A percentile compares a stretch with the other conserved stretches of the same genome.
Conservation (phyloP, 768 basidiomycete species). For the Lactarius vividus region DNA sequence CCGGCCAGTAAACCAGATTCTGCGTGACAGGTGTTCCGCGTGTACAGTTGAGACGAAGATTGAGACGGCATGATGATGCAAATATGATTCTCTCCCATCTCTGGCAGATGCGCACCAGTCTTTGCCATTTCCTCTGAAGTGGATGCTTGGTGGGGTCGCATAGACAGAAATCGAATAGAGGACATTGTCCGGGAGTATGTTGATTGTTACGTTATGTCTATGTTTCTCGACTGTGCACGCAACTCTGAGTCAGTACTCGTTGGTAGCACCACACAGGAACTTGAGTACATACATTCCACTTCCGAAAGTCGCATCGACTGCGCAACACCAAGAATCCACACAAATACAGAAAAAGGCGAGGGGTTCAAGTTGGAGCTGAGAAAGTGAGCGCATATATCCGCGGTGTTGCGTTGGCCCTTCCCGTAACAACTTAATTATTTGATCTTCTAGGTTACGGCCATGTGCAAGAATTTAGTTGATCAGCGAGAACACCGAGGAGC, state of each 20-base stretch:
- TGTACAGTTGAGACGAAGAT: background rate
- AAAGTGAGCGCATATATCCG: background rate
- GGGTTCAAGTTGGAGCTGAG: background rate
- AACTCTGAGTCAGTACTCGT: background rate
- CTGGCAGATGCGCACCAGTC: background rate
- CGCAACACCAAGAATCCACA: no score
- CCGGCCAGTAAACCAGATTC: background rate
- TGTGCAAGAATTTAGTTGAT: background rate
- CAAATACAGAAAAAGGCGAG: background rate
- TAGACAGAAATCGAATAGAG: background rate
- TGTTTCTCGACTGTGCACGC: background rate
- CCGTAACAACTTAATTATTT: background rate
- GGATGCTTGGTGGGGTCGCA: background rate
- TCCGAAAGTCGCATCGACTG: no score
- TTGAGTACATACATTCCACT: background rate
- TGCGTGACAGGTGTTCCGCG: background rate
- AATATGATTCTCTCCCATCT: background rate
- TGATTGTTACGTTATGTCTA: background rate
- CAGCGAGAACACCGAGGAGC: background rate
- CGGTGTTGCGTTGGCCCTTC: background rate
- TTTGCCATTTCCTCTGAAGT: background rate
- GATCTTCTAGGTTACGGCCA: background rate
- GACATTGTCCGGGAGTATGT: background rate
- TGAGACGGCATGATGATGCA: background rate
- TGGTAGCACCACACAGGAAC: background rate